A percentile compares a stretch with the other conserved stretches of the same genome.
These are phyloP conservation scores for Bifiguratus adelaidae DNA, from an alignment of 192 early-diverging fungal genomes.

Conservation along the genomic window DNA sequence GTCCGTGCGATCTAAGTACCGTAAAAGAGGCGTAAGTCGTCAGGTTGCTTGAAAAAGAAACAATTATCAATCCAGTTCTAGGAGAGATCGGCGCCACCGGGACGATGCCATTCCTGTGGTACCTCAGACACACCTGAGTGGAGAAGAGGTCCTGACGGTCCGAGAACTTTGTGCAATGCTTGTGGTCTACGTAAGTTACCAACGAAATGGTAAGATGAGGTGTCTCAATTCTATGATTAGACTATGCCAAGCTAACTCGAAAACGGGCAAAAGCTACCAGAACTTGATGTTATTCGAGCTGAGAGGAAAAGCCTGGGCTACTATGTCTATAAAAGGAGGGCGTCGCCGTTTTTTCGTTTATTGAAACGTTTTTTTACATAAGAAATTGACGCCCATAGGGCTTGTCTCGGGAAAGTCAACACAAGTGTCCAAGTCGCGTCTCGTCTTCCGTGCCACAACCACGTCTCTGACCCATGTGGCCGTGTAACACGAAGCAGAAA, in stretches of 20 bases:
- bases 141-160: constrained; percentile 86
- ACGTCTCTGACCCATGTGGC: too few species aligned
- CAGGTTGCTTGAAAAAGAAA: neutral
- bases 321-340: too few species aligned
- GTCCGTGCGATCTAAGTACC: neutral
- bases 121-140: constrained; percentile 89
- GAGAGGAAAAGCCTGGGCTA: neutral
- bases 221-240: neutral
- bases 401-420: neutral
- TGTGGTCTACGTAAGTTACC: constrained; percentile 74
- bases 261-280: neutral
- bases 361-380: too few species aligned
- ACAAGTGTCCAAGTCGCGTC: neutral
- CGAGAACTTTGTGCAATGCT: constrained; percentile 90
- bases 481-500: too few species aligned
- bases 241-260: neutral
- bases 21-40: neutral
- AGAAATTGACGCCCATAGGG: too few species aligned
- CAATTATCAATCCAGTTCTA: neutral
- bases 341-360: too few species aligned
- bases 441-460: too few species aligned
- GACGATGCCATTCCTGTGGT: constrained; percentile 66
- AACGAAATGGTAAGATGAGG: neutral
- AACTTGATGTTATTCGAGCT: neutral
- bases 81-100: constrained; percentile 51